Evolutionary conservation across 129 eudicot species (phyloP).

Genomic region (Flaveria linearis): DNA sequence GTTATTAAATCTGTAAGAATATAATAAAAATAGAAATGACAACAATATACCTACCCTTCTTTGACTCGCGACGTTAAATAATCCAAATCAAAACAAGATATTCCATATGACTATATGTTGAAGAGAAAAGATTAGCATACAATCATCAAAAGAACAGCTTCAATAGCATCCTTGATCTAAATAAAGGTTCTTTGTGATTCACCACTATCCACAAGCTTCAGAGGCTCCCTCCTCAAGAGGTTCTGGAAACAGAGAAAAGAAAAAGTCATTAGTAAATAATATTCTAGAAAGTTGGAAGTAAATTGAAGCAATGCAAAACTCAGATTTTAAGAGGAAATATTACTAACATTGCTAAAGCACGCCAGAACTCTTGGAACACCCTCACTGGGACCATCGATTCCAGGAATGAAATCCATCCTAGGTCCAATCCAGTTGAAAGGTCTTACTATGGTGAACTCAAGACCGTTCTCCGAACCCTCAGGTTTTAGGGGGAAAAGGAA

Average conservation of each 20-base stretch:
- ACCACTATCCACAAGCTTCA: slow-evolving; percentile 99
- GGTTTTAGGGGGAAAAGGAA: slow-evolving; percentile 41
- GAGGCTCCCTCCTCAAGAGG: too few relatives aligned
- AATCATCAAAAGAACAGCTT: slow-evolving; percentile 96
- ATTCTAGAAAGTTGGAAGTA: too few relatives aligned
- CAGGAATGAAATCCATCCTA: slow-evolving; percentile 98
- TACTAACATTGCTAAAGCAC: slow-evolving; percentile 88
- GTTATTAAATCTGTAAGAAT: too few relatives aligned
- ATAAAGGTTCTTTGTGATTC: slow-evolving; percentile 92
- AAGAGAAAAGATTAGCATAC: slow-evolving; percentile 40
- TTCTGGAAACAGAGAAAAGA: too few relatives aligned
- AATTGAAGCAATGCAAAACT: background rate
- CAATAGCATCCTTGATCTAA: slow-evolving; percentile 96
- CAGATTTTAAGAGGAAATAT: background rate
- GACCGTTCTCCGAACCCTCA: slow-evolving; percentile 97
- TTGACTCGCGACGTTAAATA: too few relatives aligned
- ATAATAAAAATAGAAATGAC: too few relatives aligned
- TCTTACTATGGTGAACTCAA: slow-evolving; percentile 90
- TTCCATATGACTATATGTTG: too few relatives aligned
- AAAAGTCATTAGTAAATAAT: too few relatives aligned
- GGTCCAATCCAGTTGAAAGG: slow-evolving; percentile 99
- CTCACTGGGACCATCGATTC: slow-evolving; percentile 98
- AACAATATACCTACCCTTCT: too few relatives aligned
- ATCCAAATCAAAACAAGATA: too few relatives aligned
- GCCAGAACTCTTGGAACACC: slow-evolving; percentile 98